Evolutionary conservation across 2,329 filamentous ascomycete species (phyloP).

Genomic region (Cadophora sp.): DNA sequence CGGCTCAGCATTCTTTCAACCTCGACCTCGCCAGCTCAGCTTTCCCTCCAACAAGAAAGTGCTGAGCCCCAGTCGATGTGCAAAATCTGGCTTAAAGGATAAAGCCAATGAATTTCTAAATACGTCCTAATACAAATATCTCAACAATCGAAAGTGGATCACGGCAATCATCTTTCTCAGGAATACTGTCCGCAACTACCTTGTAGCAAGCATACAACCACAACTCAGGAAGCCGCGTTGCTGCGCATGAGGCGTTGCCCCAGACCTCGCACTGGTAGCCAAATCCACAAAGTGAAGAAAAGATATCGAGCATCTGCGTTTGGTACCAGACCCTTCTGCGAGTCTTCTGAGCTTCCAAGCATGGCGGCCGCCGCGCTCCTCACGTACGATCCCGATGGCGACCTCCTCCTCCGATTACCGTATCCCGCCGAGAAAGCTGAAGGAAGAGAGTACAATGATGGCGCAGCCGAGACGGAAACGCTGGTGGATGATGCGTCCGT

Average conservation of each 20-base stretch:
- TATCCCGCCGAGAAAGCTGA: not conserved
- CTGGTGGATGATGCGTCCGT: not conserved
- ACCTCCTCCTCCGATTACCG: conserved; percentile 15
- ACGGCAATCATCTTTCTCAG: too few relatives aligned
- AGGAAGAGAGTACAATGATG: not conserved
- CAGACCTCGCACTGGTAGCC: too few relatives aligned
- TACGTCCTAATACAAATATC: too few relatives aligned
- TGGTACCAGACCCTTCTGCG: too few relatives aligned
- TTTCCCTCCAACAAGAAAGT: too few relatives aligned
- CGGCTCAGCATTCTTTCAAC: not conserved
- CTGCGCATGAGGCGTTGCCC: too few relatives aligned
- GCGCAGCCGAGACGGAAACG: not conserved
- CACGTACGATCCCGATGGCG: conserved; percentile 20
- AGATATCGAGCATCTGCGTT: not conserved
- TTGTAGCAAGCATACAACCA: too few relatives aligned
- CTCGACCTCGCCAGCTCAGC: not conserved
- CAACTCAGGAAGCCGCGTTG: too few relatives aligned
- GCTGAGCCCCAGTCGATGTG: too few relatives aligned
- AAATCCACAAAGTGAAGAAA: not conserved
- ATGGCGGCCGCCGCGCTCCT: not conserved
- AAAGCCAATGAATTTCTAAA: too few relatives aligned
- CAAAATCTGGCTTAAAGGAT: too few relatives aligned
- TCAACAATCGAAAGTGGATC: too few relatives aligned
- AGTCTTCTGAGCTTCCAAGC: conserved; percentile 25
- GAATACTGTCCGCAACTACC: not conserved